Evolutionary conservation across 371 early-diverging fungal species (phyloP).

Genomic region (Mortierella sp.): DNA sequence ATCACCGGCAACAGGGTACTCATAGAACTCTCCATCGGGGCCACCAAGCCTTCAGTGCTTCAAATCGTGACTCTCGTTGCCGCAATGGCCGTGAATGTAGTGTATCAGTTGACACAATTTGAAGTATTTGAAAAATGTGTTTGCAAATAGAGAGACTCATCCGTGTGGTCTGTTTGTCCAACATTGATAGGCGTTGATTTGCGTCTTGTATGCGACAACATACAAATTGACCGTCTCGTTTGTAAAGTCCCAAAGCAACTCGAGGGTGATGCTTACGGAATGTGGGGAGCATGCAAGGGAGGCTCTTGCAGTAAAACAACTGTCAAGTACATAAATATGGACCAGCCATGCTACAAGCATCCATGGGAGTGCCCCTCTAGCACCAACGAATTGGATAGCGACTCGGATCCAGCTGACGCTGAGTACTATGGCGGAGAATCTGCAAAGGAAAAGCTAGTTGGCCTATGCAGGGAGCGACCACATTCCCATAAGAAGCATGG

Average conservation of each 20-base stretch:
- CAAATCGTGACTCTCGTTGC: no score
- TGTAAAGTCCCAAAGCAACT: not conserved
- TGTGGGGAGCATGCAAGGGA: slow-evolving; percentile 3
- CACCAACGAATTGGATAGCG: not conserved
- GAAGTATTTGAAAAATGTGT: not conserved
- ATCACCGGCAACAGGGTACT: not conserved
- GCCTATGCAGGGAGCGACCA: not conserved
- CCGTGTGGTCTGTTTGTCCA: not conserved
- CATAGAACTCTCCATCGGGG: not conserved
- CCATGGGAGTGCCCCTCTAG: slow-evolving; percentile 3
- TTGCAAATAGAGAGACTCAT: not conserved
- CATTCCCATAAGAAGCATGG: slow-evolving; percentile 1
- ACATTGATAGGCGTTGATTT: slow-evolving; percentile 8
- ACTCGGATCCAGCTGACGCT: not conserved
- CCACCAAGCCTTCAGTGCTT: no score
- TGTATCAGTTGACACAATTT: not conserved
- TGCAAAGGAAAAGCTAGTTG: not conserved
- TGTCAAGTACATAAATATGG: slow-evolving; percentile 2
- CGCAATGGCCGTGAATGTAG: not conserved
- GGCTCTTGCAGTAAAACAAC: not conserved
- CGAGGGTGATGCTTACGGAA: no score
- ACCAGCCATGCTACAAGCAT: slow-evolving; percentile 6
- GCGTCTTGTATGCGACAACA: slow-evolving; percentile 12
- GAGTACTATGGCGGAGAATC: not conserved
- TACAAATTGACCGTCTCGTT: slow-evolving; percentile 8